Conservation (phyloP, 352 stramenopile genomes). For the Phytophthora vignae region DNA sequence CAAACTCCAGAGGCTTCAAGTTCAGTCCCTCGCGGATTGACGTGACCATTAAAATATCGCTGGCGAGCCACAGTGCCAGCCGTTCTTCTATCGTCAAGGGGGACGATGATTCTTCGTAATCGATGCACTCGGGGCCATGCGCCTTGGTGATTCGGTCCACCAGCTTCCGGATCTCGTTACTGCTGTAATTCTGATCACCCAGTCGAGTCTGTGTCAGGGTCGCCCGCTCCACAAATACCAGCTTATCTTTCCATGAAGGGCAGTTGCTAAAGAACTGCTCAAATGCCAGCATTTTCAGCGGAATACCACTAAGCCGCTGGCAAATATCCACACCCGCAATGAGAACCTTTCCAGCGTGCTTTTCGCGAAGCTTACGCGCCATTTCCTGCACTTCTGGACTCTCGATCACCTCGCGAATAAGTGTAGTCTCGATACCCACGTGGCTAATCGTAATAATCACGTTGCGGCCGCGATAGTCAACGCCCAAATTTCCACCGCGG, state of each 20-base stretch:
- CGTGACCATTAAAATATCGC: conserved; percentile 96
- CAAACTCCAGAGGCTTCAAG: conserved; percentile 96
- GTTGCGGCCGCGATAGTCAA: conserved; percentile 95
- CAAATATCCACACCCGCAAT: conserved; percentile 95
- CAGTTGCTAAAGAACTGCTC: conserved; percentile 97
- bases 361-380: conserved; percentile 82
- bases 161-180: conserved; percentile 82
- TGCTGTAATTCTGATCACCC: conserved; percentile 93
- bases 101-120: conserved; percentile 89
- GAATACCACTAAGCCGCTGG: conserved; percentile 94
- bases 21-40: conserved; percentile 98
- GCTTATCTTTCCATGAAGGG: conserved; percentile 93
- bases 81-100: conserved; percentile 91
- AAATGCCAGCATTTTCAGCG: conserved; percentile 96
- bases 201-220: conserved; percentile 88
- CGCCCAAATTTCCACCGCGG: conserved; percentile 94
- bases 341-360: conserved; percentile 93
- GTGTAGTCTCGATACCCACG: conserved; percentile 95
- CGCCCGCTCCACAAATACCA: conserved; percentile 95
- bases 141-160: conserved; percentile 81
- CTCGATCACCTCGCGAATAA: conserved; percentile 63
- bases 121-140: conserved; percentile 77
- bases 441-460: conserved; percentile 98
- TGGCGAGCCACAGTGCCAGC: conserved; percentile 94
- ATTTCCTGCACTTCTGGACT: conserved; percentile 83